phyloP scores from a whole-genome alignment of 2,329 filamentous ascomycete species.

The Ceratocystiopsis minuta region DNA sequence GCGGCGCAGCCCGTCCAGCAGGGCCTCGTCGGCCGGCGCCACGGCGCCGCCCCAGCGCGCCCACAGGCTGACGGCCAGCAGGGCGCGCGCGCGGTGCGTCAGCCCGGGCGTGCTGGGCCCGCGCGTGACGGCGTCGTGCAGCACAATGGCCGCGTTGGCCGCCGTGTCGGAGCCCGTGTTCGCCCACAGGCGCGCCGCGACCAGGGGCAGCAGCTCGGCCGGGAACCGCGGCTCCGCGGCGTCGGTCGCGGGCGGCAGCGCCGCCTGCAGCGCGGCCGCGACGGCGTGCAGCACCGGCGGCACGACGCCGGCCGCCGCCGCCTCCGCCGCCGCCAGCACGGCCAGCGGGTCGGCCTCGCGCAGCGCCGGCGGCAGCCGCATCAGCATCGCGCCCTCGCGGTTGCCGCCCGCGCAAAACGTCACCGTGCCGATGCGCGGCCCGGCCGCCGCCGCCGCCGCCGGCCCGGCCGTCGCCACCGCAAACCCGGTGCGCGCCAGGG shows the following conservation, averaged over 20 bases:
- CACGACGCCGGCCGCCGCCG: neutral
- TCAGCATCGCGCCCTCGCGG: slow-evolving; percentile 64
- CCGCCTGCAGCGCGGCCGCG: slow-evolving; percentile 19
- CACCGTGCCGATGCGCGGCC: slow-evolving; percentile 49
- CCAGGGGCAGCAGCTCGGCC: slow-evolving; percentile 20
- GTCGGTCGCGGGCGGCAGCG: slow-evolving; percentile 20
- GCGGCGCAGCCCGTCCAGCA: slow-evolving; percentile 24
- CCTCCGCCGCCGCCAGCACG: slow-evolving; percentile 10
- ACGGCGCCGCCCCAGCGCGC: slow-evolving; percentile 54
- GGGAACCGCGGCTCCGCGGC: neutral
- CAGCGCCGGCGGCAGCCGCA: slow-evolving; percentile 40
- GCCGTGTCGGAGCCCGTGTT: slow-evolving; percentile 28
- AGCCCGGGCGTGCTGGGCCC: slow-evolving; percentile 54
- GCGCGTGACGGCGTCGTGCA: slow-evolving; percentile 56
- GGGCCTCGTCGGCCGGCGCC: slow-evolving; percentile 26
- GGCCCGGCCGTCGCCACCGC: slow-evolving; percentile 66
- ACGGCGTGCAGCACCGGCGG: slow-evolving; percentile 15
- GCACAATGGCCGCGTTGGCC: slow-evolving; percentile 44
- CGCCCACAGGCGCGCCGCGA: slow-evolving; percentile 33
- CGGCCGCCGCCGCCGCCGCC: slow-evolving; percentile 33
- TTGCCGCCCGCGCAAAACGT: slow-evolving; percentile 77
- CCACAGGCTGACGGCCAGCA: slow-evolving; percentile 53
- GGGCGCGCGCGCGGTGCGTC: slow-evolving; percentile 51
- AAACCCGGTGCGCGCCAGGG: slow-evolving; percentile 29
- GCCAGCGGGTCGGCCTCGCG: slow-evolving; percentile 48